Evolutionary conservation across 306 rosid genomes (phyloP), one percentile per base, ranked within the genome.

Genomic region (Malus orientalis): DNA sequence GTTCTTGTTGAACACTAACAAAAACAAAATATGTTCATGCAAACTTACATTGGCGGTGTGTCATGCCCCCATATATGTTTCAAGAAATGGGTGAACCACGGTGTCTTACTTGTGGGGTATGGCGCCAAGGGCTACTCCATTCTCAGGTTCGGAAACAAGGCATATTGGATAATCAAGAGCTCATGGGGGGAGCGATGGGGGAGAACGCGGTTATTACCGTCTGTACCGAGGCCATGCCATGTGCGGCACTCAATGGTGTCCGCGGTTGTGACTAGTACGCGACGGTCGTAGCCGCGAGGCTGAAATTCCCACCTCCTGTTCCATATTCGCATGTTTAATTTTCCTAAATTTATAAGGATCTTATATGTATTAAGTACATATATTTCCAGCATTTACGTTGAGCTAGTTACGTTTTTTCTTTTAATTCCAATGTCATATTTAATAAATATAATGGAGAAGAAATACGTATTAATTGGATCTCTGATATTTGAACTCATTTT

Each of bases 181-280:
- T 94, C 98, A 1, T 94, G 97, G 97, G 97, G 97, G 0, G 44
- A 78, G 59, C 44, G 29, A 15, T 91, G 97, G 97, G 97, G 98
- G 98, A 1, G 95, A 86, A 45, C 8, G 67, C 1, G 93, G 98
- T 1, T 94, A 90, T 65, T 90, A 87, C 75, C 81, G 49, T 19
- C 89, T 94, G 40, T 92, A 97, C 29, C 74, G 92, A 14, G 97
- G 96, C 32, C 85, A 78, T 4, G 85, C 82, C n/a, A 94, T 92
- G 88, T 92, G 97, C 33, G 96, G 98, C 13, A 92, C 81, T 86
- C 91, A 0, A 89, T 92, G 97, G 97, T 89, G 73, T 90, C 95
- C 10, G 89, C 97, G 7, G 88, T 88, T 75, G 88, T 86, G 30
- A 61, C 77, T 55, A 23, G 23, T 38, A 16, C 93, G 77, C 84